These are phyloP conservation scores for Rhododendron simsii DNA, from an alignment of 148 eudicot genomes.

Conservation along the genomic window DNA sequence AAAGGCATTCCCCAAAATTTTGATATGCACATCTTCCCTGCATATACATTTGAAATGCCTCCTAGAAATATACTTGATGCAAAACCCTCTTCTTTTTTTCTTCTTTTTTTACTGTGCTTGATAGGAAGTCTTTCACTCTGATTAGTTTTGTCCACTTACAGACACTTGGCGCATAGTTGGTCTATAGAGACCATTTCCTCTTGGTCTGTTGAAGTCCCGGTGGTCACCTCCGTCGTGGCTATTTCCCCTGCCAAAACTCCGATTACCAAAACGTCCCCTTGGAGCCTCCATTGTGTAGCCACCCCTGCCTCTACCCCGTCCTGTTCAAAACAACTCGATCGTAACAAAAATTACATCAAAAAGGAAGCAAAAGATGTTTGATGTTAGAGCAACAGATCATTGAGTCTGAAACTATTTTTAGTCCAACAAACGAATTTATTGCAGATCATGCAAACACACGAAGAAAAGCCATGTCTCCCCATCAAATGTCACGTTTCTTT, in stretches of 20 bases:
- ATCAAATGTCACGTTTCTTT: background rate
- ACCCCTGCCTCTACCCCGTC: constrained; percentile 74
- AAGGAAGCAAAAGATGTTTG: background rate
- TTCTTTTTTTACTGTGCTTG: background rate
- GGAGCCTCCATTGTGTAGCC: constrained; percentile 46
- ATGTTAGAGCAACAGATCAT: background rate
- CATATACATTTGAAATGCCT: background rate
- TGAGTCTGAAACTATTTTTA: background rate
- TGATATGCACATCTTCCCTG: background rate
- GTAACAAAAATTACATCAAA: background rate
- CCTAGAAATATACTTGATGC: background rate
- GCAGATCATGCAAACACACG: background rate
- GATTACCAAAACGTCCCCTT: constrained; percentile 61
- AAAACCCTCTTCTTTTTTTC: background rate
- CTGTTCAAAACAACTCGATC: constrained; percentile 29
- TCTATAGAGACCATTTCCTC: constrained; percentile 62
- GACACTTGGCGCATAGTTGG: constrained; percentile 36
- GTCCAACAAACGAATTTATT: background rate
- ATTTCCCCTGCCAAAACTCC: constrained; percentile 46
- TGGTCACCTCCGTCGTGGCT: constrained; percentile 38
- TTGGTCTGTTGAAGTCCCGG: constrained; percentile 58
- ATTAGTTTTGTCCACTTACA: constrained; percentile 28
- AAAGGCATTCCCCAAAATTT: background rate
- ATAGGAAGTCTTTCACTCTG: constrained; percentile 23
- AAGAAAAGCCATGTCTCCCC: background rate